A percentile compares a stretch with the other conserved stretches of the same genome.
These are phyloP conservation scores for Kluyveromyces wickerhamii DNA, from an alignment of 805 yeast species.

Conservation along the genomic window DNA sequence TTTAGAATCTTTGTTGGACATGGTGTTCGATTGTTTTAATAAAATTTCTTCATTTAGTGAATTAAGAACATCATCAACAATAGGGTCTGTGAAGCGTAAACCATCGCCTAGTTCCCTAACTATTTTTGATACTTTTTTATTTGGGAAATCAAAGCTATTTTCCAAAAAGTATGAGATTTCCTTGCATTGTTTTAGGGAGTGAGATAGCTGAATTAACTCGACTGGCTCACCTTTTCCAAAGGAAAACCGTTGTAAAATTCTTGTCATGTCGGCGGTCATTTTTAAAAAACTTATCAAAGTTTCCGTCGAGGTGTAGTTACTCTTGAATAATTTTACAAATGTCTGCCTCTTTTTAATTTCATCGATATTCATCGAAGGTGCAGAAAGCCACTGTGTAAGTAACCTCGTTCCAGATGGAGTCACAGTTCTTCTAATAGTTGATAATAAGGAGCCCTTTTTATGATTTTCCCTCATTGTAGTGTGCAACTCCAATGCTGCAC, in stretches of 20 bases:
- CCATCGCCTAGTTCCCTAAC: constrained; percentile 16
- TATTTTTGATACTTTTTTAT: background rate
- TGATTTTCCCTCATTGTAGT: constrained; percentile 49
- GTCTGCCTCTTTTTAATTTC: constrained; percentile 53
- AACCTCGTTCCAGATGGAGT: constrained; percentile 78
- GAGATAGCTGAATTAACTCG: constrained; percentile 39
- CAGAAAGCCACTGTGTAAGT: constrained; percentile 72
- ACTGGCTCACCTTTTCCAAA: constrained; percentile 39
- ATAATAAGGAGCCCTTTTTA: constrained; percentile 60
- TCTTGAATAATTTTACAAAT: constrained; percentile 38
- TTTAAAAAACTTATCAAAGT: constrained; percentile 33
- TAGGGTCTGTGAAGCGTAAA: constrained; percentile 32
- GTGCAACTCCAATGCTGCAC: constrained; percentile 67
- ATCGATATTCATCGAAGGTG: constrained; percentile 57
- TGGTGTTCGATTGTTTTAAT: constrained; percentile 12
- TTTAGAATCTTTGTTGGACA: constrained; percentile 7
- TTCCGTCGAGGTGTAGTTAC: constrained; percentile 24
- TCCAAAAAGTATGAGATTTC: constrained; percentile 23
- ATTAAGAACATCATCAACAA: constrained; percentile 37
- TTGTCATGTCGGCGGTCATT: constrained; percentile 46
- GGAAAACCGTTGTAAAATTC: constrained; percentile 52
- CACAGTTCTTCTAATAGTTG: constrained; percentile 62
- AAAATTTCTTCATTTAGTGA: constrained; percentile 36
- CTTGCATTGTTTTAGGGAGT: constrained; percentile 32
- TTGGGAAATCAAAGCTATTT: background rate